These are phyloP conservation scores for Eimeria acervulina DNA, from an alignment of 169 alveolate genomes.

Conservation along the genomic window DNA sequence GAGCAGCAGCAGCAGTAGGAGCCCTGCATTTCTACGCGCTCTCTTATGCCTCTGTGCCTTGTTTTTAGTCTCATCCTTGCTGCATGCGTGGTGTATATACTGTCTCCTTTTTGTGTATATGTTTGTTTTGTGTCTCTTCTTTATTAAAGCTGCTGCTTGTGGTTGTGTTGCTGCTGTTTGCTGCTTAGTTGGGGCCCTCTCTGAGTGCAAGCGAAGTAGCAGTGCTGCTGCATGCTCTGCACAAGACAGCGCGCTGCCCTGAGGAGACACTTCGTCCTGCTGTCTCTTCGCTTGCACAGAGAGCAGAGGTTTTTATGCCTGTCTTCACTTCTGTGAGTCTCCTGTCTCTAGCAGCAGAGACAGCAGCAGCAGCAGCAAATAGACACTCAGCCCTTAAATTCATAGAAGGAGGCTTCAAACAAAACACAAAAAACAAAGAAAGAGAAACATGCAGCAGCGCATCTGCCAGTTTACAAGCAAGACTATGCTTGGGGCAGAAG, in stretches of 20 bases:
- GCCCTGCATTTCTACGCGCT: too few relatives aligned
- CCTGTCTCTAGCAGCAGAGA: neutral
- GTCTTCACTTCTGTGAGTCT: neutral
- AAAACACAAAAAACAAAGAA: too few relatives aligned
- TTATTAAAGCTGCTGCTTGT: neutral
- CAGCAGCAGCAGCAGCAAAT: too few relatives aligned
- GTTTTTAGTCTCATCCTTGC: neutral
- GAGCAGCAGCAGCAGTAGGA: too few relatives aligned
- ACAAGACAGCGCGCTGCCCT: neutral
- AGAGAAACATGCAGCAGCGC: too few relatives aligned
- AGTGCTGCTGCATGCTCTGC: slow-evolving; percentile 32
- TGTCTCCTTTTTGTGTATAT: too few relatives aligned
- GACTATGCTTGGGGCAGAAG: too few relatives aligned
- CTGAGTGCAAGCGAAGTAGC: slow-evolving; percentile 12
- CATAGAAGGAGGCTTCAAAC: too few relatives aligned
- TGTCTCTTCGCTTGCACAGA: neutral
- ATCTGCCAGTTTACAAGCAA: too few relatives aligned
- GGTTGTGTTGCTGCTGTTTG: neutral
- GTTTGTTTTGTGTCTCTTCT: too few relatives aligned
- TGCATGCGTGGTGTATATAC: too few relatives aligned
- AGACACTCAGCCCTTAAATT: too few relatives aligned
- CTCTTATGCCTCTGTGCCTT: neutral
- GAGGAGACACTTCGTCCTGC: neutral
- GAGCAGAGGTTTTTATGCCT: neutral
- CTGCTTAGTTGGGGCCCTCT: neutral